Conservation (phyloP, 768 basidiomycete species). For the Ramaria sp. region DNA sequence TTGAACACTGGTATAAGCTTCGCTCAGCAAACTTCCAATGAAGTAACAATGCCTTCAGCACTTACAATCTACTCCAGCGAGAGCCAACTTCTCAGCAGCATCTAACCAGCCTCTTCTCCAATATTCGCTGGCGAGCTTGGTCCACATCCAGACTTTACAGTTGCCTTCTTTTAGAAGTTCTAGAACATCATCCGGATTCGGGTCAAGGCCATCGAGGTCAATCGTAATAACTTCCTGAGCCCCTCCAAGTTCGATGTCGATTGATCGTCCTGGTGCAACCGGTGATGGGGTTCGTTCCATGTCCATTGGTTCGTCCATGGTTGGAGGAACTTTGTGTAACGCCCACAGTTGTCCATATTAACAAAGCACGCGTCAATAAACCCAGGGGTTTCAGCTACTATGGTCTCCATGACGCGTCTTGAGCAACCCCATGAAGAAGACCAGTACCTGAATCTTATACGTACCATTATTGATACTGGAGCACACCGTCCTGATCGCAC, state of each 20-base stretch:
- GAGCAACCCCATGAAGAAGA: constrained; percentile 59
- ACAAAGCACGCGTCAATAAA: constrained; percentile 9
- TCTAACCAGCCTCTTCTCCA: constrained; percentile 69
- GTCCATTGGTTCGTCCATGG: constrained; percentile 6
- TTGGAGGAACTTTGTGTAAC: too few species aligned
- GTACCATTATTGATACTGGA: constrained; percentile 62
- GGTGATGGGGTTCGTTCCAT: constrained; percentile 10
- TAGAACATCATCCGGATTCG: constrained; percentile 62
- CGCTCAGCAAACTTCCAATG: not conserved
- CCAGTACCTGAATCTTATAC: constrained; percentile 82
- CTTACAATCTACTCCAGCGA: constrained; percentile 32
- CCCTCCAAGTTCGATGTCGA: constrained; percentile 70
- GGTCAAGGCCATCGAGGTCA: constrained; percentile 79
- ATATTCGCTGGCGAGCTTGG: constrained; percentile 78
- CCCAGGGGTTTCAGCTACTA: constrained; percentile 4
- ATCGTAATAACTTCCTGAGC: constrained; percentile 77
- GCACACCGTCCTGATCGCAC: constrained; percentile 83
- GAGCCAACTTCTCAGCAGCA: constrained; percentile 67
- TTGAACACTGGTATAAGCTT: constrained; percentile 2
- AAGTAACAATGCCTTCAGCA: not conserved
- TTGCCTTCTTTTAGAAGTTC: constrained; percentile 63
- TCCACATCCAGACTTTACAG: constrained; percentile 68
- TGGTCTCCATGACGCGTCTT: constrained; percentile 10
- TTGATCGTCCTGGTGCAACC: constrained; percentile 21
- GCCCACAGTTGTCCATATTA: constrained; percentile 1